Base-by-base conservation (phyloP, 441 rosid species). In the Theobroma grandiflorum region DNA sequence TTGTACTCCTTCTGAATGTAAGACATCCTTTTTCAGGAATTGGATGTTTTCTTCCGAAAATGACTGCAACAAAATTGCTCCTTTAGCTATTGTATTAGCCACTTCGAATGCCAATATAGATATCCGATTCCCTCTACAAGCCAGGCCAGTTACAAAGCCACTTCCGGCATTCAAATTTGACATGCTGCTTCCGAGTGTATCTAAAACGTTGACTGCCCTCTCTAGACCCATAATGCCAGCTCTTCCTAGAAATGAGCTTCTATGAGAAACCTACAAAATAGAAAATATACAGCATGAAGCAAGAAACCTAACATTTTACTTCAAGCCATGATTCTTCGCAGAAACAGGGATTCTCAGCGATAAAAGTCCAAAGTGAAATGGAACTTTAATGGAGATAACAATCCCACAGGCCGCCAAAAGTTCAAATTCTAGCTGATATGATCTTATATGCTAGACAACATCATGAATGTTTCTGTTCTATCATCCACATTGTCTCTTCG, bases 151-250 rank as follows among this genome's bases (percentile, higher is more conserved):
- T 71, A 82, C 64, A 85, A 90, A 94, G 55, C 94, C 94, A 63
- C 85, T 82, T 9, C 85, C 73, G 4, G 91, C 78, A 72, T 96
- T 92, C 88, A 95, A 83, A 84, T 90, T 86, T 15, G 98, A 87
- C 93, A 96, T 86, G 70, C 97, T 94, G 82, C 98, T 96, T 77
- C 99, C 99, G 0, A 96, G 83, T 64, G 94, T 91, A 81, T 94
- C 99, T 16, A 96, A 71, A 78, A 91, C 97, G 53, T 88, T 97
- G 6, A 96, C 92, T 3, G 97, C 96, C 88, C 84, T 94, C 82
- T 90, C 98, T 20, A 94, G 64, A 49, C 98, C 92, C 37, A 86
- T 81, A 2, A 87, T 79, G 33, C 97, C 90, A 20, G 97, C 97
- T 80, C 88, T 89, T 86, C 95, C 99, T 42, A 94, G 82, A 84